Conservation (phyloP, 768 basidiomycete species). For the Russula ochroleuca region DNA sequence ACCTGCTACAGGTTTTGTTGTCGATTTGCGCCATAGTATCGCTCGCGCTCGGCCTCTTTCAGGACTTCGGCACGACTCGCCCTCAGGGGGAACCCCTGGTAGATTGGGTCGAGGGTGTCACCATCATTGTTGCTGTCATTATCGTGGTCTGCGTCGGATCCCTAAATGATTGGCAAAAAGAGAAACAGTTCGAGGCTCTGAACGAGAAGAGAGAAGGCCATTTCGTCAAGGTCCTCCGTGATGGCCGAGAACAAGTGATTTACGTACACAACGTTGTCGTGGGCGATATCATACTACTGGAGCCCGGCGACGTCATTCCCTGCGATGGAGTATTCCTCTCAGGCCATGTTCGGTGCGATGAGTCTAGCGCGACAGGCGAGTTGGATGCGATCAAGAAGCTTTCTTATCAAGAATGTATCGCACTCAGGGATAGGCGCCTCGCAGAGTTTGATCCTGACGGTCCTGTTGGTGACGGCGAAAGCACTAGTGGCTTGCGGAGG, state of each 20-base stretch:
- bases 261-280: constrained; percentile 77
- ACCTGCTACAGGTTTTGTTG: constrained; percentile 66
- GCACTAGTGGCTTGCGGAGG: constrained; percentile 29
- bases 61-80: constrained; percentile 77
- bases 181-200: constrained; percentile 86
- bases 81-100: constrained; percentile 64
- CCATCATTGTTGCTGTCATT: constrained; percentile 68
- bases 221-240: constrained; percentile 61
- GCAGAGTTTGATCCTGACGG: constrained; percentile 13
- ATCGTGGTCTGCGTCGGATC: constrained; percentile 89
- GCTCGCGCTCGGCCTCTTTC: constrained; percentile 88
- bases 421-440: constrained; percentile 38
- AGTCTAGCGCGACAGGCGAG: constrained; percentile 95
- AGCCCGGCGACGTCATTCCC: constrained; percentile 94
- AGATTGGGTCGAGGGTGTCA: constrained; percentile 96
- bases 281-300: constrained; percentile 85
- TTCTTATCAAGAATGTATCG: constrained; percentile 68
- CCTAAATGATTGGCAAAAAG: constrained; percentile 97
- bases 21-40: constrained; percentile 92
- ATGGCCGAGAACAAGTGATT: constrained; percentile 31
- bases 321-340: constrained; percentile 93
- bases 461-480: constrained; percentile 25
- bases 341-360: constrained; percentile 93
- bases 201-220: constrained; percentile 97
- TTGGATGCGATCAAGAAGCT: constrained; percentile 91